Base-by-base conservation (phyloP, 202 grass and related monocot genomes). In the Miscanthus sacchariflorus region DNA sequence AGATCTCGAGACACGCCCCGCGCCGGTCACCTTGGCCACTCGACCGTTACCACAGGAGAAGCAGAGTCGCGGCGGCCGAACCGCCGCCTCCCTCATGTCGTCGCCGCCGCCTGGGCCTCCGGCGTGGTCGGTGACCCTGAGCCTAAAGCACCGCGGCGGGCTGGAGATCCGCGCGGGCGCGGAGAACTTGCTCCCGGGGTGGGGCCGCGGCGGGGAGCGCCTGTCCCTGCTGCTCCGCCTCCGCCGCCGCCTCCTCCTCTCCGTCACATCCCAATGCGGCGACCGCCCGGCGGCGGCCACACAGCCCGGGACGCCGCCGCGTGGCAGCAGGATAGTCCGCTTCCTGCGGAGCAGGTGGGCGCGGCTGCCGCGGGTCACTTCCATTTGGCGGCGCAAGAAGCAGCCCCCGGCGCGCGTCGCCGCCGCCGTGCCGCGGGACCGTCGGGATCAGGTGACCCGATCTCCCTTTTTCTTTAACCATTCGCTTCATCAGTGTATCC, bases 201-300 rank as follows among this genome's bases (percentile, higher is more conserved):
- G 89, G 90, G 92, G 92, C 63, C 76, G 40, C 42, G 93, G 96
- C 76, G 90, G 89, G 70, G 90, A 95, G 85, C 72, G 76, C 44
- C 33, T 94, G 76, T 91, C 89, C 81, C 75, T 94, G 76, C 87
- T 94, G 81, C 63, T 98, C 78, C 90, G 82, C 70, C 87, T 95
- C 54, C 90, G 89, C 84, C 89, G 91, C 84, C 17, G 76, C 17
- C 68, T 98, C 75, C 38, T 80, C 73, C 77, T 95, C 70, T 61
- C 61, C 36, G 84, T 93, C 42, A 82, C 86, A 50, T 91, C 91
- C 50, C 77, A 88, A 9, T 89, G 89, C 81, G 11, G 45, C 12
- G 8, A 39, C 49, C 42, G 63, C 23, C 7, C 70, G 0, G 71
- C 50, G 21, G 21, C 63, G 6, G 11, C 39, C 30, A 7, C 76